Conservation (phyloP, 176 grass and related monocot species). For the Saccharum officinarum region DNA sequence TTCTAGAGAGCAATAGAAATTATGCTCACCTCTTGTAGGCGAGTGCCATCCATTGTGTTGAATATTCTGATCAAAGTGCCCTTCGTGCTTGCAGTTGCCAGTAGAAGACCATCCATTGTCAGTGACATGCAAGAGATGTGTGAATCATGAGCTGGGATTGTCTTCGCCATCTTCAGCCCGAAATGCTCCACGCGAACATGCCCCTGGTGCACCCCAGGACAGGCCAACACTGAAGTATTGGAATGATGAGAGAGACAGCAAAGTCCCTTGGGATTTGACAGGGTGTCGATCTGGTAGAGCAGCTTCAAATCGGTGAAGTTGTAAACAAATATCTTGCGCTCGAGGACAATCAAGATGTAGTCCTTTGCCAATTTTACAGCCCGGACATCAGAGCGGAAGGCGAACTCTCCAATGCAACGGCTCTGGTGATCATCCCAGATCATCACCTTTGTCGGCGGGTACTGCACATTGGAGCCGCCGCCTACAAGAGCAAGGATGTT, state of each 20-base stretch:
- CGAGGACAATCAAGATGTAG: slow-evolving; percentile 84
- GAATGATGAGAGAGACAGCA: slow-evolving; percentile 91
- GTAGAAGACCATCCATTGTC: slow-evolving; percentile 85
- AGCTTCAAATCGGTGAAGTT: slow-evolving; percentile 80
- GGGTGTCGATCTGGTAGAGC: slow-evolving; percentile 94
- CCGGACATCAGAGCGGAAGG: slow-evolving; percentile 74
- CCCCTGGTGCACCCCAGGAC: slow-evolving; percentile 68
- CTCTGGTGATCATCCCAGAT: slow-evolving; percentile 96
- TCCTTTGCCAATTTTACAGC: slow-evolving; percentile 69
- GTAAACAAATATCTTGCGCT: slow-evolving; percentile 88
- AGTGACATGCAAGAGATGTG: slow-evolving; percentile 87
- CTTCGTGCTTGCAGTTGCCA: slow-evolving; percentile 87
- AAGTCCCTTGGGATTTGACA: slow-evolving; percentile 67
- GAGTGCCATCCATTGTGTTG: slow-evolving; percentile 90
- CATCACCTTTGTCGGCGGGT: slow-evolving; percentile 86
- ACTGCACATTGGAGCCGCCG: slow-evolving; percentile 62
- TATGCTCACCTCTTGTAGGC: slow-evolving; percentile 77
- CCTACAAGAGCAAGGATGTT: slow-evolving; percentile 95
- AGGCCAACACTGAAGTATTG: slow-evolving; percentile 88
- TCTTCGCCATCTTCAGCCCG: slow-evolving; percentile 83
- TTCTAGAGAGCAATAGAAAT: not conserved
- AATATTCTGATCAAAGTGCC: slow-evolving; percentile 97
- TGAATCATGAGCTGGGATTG: slow-evolving; percentile 83
- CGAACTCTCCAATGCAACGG: slow-evolving; percentile 79
- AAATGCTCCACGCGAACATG: slow-evolving; percentile 90